Base-by-base conservation (phyloP, 2,329 filamentous ascomycete genomes). In the Seiridium unicorne region DNA sequence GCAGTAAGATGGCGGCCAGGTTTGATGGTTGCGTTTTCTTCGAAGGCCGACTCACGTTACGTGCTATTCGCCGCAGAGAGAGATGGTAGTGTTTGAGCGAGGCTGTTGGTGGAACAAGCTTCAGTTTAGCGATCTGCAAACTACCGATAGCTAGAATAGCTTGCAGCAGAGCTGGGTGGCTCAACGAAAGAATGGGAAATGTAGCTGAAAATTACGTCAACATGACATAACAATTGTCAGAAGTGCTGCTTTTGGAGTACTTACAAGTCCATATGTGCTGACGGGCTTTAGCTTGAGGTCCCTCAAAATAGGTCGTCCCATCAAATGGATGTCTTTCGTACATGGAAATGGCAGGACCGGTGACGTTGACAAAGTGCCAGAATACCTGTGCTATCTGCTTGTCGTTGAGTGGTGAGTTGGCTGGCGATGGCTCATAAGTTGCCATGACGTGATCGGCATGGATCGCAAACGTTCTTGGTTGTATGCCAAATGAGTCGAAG, bases 31-130 rank as follows among this genome's bases (percentile, higher is more conserved):
- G 87, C 7, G 88, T 87, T 57, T 93, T 86, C 67, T 88, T 87
- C 51, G 81, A 82, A 0, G 87, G 80, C 34, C 90, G 84, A 51
- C 86, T 85, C 35, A 98, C 89, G 53, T 90, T 90, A 65, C 86
- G 88, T 5, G 91, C 89, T 13, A 97, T 84, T 46, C 91, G 81
- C 63, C 93, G 88, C 51, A 97, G 79, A 8, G 93, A 89, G 66
- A 93, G 88, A 60, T 95, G 92, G 65, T 98, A 98, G 72, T 99
- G 95, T 69, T 95, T 93, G 69, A 95, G 85, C 0, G 93, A 94
- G 7, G 92, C 89, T 0, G 90, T 93, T 1, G 88, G 84, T 0
- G 91, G 89, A 2, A 86, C 85, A 35, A 84, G 81, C 70, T 96
- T 90, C 4, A 96, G 80, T 66, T 90, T 91, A 35, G 94, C 90